Conservation (phyloP, 2,329 filamentous ascomycete species). For the Sphaerulina musiva region DNA sequence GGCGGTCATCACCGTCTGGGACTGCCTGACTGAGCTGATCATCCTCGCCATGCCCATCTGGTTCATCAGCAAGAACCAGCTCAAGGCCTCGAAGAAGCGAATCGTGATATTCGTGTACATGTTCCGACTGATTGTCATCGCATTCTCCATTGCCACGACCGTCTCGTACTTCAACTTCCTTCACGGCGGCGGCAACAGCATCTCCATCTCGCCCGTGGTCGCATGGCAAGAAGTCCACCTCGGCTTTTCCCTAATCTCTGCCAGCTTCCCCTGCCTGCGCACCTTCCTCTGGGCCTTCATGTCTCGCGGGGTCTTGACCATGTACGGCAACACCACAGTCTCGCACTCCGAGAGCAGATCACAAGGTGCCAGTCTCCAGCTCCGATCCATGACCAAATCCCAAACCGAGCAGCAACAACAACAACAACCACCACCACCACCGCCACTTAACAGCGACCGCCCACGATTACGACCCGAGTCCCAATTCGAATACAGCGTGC, state of each 20-base stretch:
- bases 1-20: conserved; percentile 18
- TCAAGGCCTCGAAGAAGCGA: conserved; percentile 21
- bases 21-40: conserved; percentile 21
- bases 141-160: conserved; percentile 16
- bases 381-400: conserved; percentile 16
- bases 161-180: conserved; percentile 24
- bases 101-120: conserved; percentile 22
- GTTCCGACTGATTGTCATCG: conserved; percentile 19
- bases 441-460: conserved; percentile 1
- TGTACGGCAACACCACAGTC: conserved; percentile 22
- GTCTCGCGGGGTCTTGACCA: conserved; percentile 19
- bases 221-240: conserved; percentile 24
- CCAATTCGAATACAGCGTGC: background rate
- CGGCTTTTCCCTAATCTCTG: conserved; percentile 24
- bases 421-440: background rate
- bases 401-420: no score
- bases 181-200: conserved; percentile 13
- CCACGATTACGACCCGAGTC: conserved; percentile 4
- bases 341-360: conserved; percentile 8
- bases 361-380: conserved; percentile 13
- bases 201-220: conserved; percentile 20
- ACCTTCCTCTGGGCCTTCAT: conserved; percentile 26
- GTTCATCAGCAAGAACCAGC: conserved; percentile 24
- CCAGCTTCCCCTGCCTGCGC: conserved; percentile 24
- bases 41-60: conserved; percentile 24